These are phyloP conservation scores for Coprinopsis sp. DNA, from an alignment of 768 basidiomycete species.

Conservation along the genomic window DNA sequence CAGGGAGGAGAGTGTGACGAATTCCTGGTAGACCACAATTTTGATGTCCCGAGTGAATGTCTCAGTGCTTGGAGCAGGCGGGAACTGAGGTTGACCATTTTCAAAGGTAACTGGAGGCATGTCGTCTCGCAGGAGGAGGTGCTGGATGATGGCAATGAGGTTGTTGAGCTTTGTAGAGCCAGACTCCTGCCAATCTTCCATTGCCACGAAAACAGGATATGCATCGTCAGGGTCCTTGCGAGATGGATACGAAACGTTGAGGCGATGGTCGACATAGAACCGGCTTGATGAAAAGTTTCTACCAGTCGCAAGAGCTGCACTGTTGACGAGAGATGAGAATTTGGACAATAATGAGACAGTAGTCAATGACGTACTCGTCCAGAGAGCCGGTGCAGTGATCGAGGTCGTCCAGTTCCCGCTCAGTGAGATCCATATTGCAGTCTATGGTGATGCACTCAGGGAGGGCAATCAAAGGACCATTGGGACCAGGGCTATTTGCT, in stretches of 20 bases:
- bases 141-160: constrained; percentile 7
- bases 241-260: constrained; percentile 13
- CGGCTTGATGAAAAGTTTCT: constrained; percentile 8
- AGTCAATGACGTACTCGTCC: constrained; percentile 10
- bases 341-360: too few species aligned
- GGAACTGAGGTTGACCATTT: constrained; percentile 14
- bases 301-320: constrained; percentile 9
- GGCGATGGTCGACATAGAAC: constrained; percentile 18
- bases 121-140: constrained; percentile 15
- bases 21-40: constrained; percentile 20
- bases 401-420: constrained; percentile 18
- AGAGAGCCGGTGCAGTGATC: constrained; percentile 11
- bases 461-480: constrained; percentile 15
- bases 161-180: constrained; percentile 20
- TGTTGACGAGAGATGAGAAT: constrained; percentile 2
- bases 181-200: constrained; percentile 12
- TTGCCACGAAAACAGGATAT: constrained; percentile 11
- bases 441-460: constrained; percentile 7
- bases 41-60: background rate
- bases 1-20: constrained; percentile 14
- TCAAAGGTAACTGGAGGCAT: constrained; percentile 11
- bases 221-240: constrained; percentile 5
- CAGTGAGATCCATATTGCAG: constrained; percentile 13
- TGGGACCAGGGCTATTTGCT: constrained; percentile 9
- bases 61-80: constrained; percentile 1